phyloP scores from a whole-genome alignment of 768 basidiomycete genomes.

The Tulasnella calospora region DNA sequence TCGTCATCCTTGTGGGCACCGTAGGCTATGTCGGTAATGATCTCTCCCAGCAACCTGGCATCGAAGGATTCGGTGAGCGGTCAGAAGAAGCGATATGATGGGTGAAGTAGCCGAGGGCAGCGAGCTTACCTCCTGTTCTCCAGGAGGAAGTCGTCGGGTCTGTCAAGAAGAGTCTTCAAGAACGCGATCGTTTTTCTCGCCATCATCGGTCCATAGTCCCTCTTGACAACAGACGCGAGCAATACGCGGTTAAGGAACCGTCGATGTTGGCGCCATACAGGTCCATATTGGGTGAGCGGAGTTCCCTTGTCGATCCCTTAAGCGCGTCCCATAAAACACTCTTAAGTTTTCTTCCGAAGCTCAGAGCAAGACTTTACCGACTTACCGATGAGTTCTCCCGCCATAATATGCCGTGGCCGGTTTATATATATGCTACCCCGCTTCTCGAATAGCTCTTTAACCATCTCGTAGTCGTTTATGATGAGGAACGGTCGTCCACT shows the following conservation, averaged over 20 bases:
- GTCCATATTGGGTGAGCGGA: neutral
- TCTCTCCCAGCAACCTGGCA: neutral
- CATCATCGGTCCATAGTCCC: slow-evolving; percentile 1
- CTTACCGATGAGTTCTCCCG: neutral
- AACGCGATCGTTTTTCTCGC: neutral
- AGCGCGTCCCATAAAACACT: neutral
- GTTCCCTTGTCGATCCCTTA: neutral
- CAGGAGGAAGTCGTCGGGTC: neutral
- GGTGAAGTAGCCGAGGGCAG: neutral
- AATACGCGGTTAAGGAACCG: neutral
- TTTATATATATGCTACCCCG: neutral
- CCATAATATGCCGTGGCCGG: neutral
- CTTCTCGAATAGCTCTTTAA: neutral
- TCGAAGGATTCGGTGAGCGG: neutral
- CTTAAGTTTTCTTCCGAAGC: neutral
- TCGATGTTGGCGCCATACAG: neutral
- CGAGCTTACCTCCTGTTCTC: neutral
- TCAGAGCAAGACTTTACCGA: neutral
- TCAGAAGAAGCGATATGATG: neutral
- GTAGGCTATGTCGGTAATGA: neutral
- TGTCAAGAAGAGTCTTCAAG: slow-evolving; percentile 1
- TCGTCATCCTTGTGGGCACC: neutral
- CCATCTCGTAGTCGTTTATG: neutral
- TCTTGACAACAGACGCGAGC: neutral
- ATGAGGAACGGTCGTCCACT: neutral